phyloP scores from a whole-genome alignment of 2,329 filamentous ascomycete species.

The Byssoonygena ceratinophila region DNA sequence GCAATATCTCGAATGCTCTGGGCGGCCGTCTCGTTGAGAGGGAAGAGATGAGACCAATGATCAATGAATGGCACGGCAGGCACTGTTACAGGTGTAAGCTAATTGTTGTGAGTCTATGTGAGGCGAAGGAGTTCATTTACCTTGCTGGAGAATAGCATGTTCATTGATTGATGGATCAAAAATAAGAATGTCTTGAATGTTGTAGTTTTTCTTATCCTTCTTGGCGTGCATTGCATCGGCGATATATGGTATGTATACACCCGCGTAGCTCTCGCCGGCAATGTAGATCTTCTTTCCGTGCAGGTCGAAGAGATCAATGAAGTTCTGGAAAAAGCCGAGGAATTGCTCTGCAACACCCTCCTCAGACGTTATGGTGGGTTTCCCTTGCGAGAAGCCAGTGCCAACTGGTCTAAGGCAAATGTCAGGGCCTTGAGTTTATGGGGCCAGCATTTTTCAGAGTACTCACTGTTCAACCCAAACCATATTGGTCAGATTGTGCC shows the following conservation, averaged over 20 bases:
- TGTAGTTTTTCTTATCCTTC: constrained; percentile 56
- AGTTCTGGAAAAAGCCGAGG: constrained; percentile 69
- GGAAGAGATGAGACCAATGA: constrained; percentile 35
- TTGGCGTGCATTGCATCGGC: constrained; percentile 60
- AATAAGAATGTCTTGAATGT: constrained; percentile 58
- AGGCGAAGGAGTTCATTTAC: constrained; percentile 19
- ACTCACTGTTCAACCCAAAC: constrained; percentile 61
- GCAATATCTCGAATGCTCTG: constrained; percentile 33
- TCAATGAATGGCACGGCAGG: constrained; percentile 35
- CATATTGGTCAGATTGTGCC: constrained; percentile 65
- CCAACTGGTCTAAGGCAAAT: constrained; percentile 41
- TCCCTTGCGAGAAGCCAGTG: constrained; percentile 60
- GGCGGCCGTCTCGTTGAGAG: constrained; percentile 38
- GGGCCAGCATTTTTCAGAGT: too few relatives aligned
- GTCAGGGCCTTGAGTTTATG: too few relatives aligned
- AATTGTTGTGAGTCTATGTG: too few relatives aligned
- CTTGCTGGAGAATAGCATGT: constrained; percentile 41
- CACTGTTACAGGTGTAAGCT: constrained; percentile 17
- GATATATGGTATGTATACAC: constrained; percentile 60
- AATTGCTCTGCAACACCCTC: constrained; percentile 62
- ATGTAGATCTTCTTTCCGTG: constrained; percentile 61
- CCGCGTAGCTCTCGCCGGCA: constrained; percentile 61
- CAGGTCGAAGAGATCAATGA: constrained; percentile 59
- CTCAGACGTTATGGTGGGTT: constrained; percentile 53
- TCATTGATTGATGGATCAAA: constrained; percentile 59